Evolutionary conservation across 1,284 basidiomycete genomes (phyloP).

Genomic region (Chondrostereum purpureum): DNA sequence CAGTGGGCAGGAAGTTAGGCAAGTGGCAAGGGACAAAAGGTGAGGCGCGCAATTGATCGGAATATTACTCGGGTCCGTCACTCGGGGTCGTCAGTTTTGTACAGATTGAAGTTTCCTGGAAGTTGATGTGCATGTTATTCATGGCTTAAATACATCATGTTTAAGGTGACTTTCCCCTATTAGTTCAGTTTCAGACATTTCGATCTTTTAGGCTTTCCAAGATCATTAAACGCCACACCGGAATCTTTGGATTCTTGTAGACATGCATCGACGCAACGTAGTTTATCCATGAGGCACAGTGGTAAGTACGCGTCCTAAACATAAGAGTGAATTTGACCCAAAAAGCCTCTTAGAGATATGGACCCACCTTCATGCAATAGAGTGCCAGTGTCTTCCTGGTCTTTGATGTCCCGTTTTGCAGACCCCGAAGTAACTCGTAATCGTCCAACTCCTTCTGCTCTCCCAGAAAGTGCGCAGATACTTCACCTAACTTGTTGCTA

Average conservation of each 20-base stretch:
- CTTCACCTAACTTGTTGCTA: not conserved
- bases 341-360: not conserved
- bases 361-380: not conserved
- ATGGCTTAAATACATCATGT: too few relatives aligned
- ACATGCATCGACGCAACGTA: not conserved
- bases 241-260: not conserved
- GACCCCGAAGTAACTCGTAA: not conserved
- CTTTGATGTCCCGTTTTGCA: not conserved
- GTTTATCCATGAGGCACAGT: not conserved
- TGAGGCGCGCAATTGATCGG: too few relatives aligned
- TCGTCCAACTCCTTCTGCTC: constrained; percentile 7
- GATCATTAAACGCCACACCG: not conserved
- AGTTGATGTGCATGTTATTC: too few relatives aligned
- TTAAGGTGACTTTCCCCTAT: too few relatives aligned
- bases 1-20: too few relatives aligned
- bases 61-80: too few relatives aligned
- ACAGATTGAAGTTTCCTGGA: too few relatives aligned
- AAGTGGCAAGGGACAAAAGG: too few relatives aligned
- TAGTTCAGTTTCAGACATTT: too few relatives aligned
- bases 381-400: not conserved
- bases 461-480: constrained; percentile 2
- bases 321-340: not conserved
- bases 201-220: too few relatives aligned
- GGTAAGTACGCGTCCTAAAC: not conserved
- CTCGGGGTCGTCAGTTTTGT: too few relatives aligned